Evolutionary conservation across 139 green algal species (phyloP).

Genomic region (Chlamydomonas sphaeroides): DNA sequence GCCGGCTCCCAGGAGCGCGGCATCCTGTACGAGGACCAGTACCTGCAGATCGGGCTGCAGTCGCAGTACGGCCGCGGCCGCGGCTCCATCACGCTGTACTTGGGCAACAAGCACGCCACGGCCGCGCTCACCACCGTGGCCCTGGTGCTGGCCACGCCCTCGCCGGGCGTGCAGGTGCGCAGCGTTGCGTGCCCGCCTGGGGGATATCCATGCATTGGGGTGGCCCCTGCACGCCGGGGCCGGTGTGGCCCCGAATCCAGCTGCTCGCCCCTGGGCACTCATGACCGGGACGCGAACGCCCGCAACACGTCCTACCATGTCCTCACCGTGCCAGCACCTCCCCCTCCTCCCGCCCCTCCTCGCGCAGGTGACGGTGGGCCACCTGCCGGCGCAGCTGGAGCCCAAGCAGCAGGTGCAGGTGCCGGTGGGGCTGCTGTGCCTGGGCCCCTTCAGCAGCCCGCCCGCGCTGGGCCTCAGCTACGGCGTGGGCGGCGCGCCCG

Average conservation of each 20-base stretch:
- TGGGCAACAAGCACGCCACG: constrained; percentile 90
- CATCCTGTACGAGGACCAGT: constrained; percentile 95
- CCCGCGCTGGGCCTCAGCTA: constrained; percentile 54
- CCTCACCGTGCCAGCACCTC: too few relatives aligned
- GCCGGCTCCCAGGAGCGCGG: constrained; percentile 60
- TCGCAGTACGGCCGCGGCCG: constrained; percentile 58
- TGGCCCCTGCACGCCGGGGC: too few relatives aligned
- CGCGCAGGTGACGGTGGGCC: constrained; percentile 14
- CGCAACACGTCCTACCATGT: too few relatives aligned
- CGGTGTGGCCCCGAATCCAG: too few relatives aligned
- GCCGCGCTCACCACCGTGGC: constrained; percentile 51
- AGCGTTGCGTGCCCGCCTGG: neutral
- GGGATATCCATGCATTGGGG: neutral
- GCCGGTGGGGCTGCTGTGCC: constrained; percentile 60
- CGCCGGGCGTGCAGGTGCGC: constrained; percentile 37
- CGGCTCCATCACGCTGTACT: constrained; percentile 80
- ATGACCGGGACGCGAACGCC: too few relatives aligned
- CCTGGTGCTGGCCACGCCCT: constrained; percentile 28
- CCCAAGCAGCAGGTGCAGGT: constrained; percentile 75
- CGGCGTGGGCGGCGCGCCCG: constrained; percentile 37
- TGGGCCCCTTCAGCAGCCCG: constrained; percentile 45
- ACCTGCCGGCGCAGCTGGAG: constrained; percentile 41
- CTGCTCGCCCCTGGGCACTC: too few relatives aligned
- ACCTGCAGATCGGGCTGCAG: constrained; percentile 94
- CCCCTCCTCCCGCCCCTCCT: neutral